Conservation (phyloP, 1,284 basidiomycete genomes). For the Boletellus deceptivus region DNA sequence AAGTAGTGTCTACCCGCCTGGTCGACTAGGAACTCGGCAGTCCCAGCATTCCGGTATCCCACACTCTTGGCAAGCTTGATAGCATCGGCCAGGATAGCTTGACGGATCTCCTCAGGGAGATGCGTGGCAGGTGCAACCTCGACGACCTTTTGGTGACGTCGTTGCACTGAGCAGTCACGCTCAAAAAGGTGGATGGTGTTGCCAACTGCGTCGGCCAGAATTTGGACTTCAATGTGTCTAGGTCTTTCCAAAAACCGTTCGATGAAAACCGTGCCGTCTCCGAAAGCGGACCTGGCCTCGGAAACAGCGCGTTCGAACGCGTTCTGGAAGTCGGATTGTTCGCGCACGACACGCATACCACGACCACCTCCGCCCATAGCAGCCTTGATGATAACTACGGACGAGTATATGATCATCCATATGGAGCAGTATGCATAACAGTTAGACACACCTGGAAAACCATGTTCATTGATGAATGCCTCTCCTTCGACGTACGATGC, state of each 20-base stretch:
- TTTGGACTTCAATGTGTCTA: slow-evolving; percentile 96
- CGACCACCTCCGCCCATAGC: slow-evolving; percentile 99
- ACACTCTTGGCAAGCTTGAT: slow-evolving; percentile 93
- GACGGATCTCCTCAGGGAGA: slow-evolving; percentile 87
- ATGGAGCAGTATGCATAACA: slow-evolving; percentile 1
- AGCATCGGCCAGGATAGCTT: slow-evolving; percentile 87
- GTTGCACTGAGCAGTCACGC: slow-evolving; percentile 97
- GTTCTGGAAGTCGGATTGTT: slow-evolving; percentile 87
- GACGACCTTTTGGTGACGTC: slow-evolving; percentile 98
- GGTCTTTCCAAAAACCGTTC: slow-evolving; percentile 97
- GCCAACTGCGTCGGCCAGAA: slow-evolving; percentile 87
- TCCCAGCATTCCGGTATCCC: slow-evolving; percentile 94
- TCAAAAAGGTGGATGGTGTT: slow-evolving; percentile 98
- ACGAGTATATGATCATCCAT: not conserved
- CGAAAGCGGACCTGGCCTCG: slow-evolving; percentile 96
- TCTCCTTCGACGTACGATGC: slow-evolving; percentile 80
- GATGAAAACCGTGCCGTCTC: slow-evolving; percentile 98
- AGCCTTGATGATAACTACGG: slow-evolving; percentile 90
- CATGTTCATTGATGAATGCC: slow-evolving; percentile 90
- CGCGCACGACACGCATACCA: slow-evolving; percentile 97
- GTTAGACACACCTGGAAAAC: slow-evolving; percentile 77
- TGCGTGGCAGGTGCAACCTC: slow-evolving; percentile 98
- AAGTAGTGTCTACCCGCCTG: slow-evolving; percentile 96
- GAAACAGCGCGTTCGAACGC: slow-evolving; percentile 92
- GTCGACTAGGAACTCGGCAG: slow-evolving; percentile 96